Base-by-base conservation (phyloP, 1,284 basidiomycete species). In the Tilletiopsis washingtonensis region DNA sequence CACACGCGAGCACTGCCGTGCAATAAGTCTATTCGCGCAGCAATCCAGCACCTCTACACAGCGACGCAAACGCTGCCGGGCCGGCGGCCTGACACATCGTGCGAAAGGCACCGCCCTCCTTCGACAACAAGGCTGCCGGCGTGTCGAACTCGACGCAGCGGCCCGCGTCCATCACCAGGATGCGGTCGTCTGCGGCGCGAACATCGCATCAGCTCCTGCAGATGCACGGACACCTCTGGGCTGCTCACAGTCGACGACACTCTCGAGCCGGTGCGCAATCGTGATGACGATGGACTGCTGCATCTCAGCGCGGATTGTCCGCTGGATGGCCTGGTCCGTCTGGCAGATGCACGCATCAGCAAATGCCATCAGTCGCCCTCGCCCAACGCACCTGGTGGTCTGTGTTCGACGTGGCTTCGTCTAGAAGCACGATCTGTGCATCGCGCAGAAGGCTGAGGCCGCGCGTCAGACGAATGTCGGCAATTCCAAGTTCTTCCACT, bases 331-430 rank as follows among this genome's bases (percentile, higher is more conserved):
- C 0, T 69, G 64, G 59, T 80, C 78, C 12, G 76, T 76, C 20
- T 74, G 32, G 17, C 32, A 1, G 17, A 34, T 11, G 3, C 2
- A 9, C 29, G 40, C 14, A 38, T 15, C 5, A 47, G 39, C 12
- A 27, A 4, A n/a, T 21, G 43, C 12, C 7, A 39, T 20, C 5
- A 2, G 24, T n/a, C 32, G 15, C n/a, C 23, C 34, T n/a, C n/a
- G 27, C 32, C 27, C 39, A 14, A 44, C 36, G 40, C 38, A 37
- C 19, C 40, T 46, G 26, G 29, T 20, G 5, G 40, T 34, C 53
- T 17, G 52, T 84, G 53, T 84, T 83, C 3, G 84, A 84, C 0
- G 84, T 88, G 6, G 85, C 86, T 72, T 90, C 88, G 70, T 91
- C 88, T 52, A 90, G 77, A 26, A 90, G 81, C 47, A 90, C 83